Conservation (phyloP, 768 basidiomycete species). For the Macrocybe gigantea region DNA sequence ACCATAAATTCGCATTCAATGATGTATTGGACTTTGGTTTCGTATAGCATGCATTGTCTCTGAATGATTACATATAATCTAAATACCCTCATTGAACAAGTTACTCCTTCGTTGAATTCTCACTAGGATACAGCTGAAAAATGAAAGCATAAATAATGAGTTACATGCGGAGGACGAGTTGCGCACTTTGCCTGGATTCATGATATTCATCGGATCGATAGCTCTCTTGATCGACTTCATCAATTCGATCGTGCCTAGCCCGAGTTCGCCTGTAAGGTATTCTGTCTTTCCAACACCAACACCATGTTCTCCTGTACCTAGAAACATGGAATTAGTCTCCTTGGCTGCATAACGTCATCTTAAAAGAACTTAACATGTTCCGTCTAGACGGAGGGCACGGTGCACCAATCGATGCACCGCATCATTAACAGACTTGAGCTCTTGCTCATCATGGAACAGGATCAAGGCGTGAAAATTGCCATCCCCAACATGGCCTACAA, state of each 20-base stretch:
- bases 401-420: slow-evolving; percentile 69
- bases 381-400: slow-evolving; percentile 68
- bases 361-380: slow-evolving; percentile 54
- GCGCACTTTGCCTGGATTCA: slow-evolving; percentile 79
- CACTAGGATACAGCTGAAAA: slow-evolving; percentile 2
- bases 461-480: slow-evolving; percentile 55
- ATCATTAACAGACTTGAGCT: slow-evolving; percentile 45
- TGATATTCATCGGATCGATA: slow-evolving; percentile 73
- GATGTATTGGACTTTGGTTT: no score
- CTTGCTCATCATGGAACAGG: slow-evolving; percentile 53
- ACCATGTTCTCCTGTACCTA: slow-evolving; percentile 84
- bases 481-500: slow-evolving; percentile 80
- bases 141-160: not conserved
- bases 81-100: no score
- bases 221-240: slow-evolving; percentile 83
- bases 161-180: not conserved
- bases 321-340: slow-evolving; percentile 1
- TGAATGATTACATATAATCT: no score
- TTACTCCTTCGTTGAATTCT: no score
- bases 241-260: slow-evolving; percentile 71
- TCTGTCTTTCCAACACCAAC: slow-evolving; percentile 84
- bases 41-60: no score
- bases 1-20: not conserved
- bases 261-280: slow-evolving; percentile 80
- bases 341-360: not conserved